Conservation (phyloP, 495 filamentous ascomycete genomes). For the Glarea lozoyensis region DNA sequence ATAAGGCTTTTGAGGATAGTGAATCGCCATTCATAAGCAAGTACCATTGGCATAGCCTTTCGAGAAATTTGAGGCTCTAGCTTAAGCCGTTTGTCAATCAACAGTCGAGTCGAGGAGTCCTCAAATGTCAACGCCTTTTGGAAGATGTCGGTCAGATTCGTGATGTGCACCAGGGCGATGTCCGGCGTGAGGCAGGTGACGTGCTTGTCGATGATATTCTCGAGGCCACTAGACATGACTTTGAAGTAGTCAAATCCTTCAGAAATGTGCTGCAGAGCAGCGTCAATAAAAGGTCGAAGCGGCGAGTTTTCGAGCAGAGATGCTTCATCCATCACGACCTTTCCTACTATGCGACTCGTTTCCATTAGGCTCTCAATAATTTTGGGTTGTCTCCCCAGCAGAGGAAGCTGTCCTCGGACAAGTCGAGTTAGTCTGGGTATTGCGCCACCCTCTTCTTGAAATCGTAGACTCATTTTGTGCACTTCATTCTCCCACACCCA, state of each 20-base stretch:
- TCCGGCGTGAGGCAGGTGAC: slow-evolving; percentile 35
- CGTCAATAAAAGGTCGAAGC: neutral
- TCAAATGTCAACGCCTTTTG: slow-evolving; percentile 31
- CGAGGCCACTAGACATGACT: slow-evolving; percentile 29
- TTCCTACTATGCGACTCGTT: slow-evolving; percentile 24
- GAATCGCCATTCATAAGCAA: slow-evolving; percentile 63
- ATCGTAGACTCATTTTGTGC: slow-evolving; percentile 19
- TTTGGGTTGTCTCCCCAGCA: slow-evolving; percentile 30
- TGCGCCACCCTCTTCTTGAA: slow-evolving; percentile 20
- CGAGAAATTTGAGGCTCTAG: slow-evolving; percentile 7
- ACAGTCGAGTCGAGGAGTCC: slow-evolving; percentile 17
- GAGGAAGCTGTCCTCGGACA: slow-evolving; percentile 22
- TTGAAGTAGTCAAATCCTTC: slow-evolving; percentile 32
- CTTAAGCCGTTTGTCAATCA: slow-evolving; percentile 25
- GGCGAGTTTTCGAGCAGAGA: slow-evolving; percentile 5
- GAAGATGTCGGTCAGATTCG: slow-evolving; percentile 29
- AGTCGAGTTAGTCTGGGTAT: slow-evolving; percentile 20
- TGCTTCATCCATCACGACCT: slow-evolving; percentile 23
- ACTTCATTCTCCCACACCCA: slow-evolving; percentile 26
- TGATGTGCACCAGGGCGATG: slow-evolving; percentile 30
- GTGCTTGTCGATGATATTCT: slow-evolving; percentile 36
- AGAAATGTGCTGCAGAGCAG: slow-evolving; percentile 18
- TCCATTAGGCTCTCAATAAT: slow-evolving; percentile 32
- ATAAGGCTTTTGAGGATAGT: slow-evolving; percentile 59
- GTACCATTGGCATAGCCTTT: slow-evolving; percentile 31